Percentiles rank a stretch among this genome's conserved stretches.
These are phyloP conservation scores for Microdochium trichocladiopsis DNA, from an alignment of 2,329 filamentous ascomycete species.

Conservation along the genomic window DNA sequence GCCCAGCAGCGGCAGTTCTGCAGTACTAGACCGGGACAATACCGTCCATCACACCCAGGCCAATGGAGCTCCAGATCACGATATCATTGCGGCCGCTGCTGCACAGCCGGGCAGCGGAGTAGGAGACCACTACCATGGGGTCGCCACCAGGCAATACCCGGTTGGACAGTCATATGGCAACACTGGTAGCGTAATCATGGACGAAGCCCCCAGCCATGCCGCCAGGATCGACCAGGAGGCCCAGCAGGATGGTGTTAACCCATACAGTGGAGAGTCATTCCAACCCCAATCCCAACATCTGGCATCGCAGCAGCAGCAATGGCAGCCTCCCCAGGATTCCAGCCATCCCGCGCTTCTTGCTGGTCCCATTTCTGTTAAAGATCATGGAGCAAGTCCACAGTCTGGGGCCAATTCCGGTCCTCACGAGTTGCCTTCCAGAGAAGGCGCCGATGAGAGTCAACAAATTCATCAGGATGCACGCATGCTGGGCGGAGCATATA, in stretches of 20 bases:
- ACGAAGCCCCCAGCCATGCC: slow-evolving; percentile 42
- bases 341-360: slow-evolving; percentile 10
- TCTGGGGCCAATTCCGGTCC: slow-evolving; percentile 1
- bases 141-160: slow-evolving; percentile 10
- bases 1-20: slow-evolving; percentile 76
- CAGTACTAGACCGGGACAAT: slow-evolving; percentile 27
- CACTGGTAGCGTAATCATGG: slow-evolving; percentile 35
- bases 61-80: slow-evolving; percentile 36
- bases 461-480: slow-evolving; percentile 9
- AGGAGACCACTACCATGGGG: slow-evolving; percentile 23
- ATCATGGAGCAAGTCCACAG: slow-evolving; percentile 10
- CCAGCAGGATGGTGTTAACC: slow-evolving; percentile 48
- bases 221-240: slow-evolving; percentile 42
- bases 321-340: slow-evolving; percentile 3
- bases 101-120: slow-evolving; percentile 41
- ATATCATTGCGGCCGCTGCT: slow-evolving; percentile 51
- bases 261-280: slow-evolving; percentile 41
- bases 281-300: slow-evolving; percentile 1
- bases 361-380: slow-evolving; percentile 9
- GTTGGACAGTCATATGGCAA: slow-evolving; percentile 34
- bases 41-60: slow-evolving; percentile 10
- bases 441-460: slow-evolving; percentile 3
- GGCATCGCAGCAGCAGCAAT: slow-evolving; percentile 5
- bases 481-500: slow-evolving; percentile 4
- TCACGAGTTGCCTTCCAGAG: neutral